These are phyloP conservation scores for Neurospora sp. DNA, from an alignment of 495 filamentous ascomycete species.

Conservation along the genomic window DNA sequence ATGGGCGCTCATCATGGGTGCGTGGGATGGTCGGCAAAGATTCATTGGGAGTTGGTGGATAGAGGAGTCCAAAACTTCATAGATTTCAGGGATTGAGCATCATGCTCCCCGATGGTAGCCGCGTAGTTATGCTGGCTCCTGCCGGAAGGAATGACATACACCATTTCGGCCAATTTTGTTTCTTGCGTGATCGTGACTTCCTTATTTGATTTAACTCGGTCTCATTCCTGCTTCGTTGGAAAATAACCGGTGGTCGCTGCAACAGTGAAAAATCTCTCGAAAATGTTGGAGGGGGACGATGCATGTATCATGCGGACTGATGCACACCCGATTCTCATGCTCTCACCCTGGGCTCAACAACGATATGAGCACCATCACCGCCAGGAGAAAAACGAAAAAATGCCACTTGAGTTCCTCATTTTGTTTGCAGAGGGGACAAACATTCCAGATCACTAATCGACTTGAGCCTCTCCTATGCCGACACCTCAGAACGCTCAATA, in stretches of 20 bases:
- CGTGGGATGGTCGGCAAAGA: background rate
- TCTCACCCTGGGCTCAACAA: background rate
- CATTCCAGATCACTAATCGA: background rate
- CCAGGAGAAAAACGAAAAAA: background rate
- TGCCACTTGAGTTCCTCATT: background rate
- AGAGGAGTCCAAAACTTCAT: background rate
- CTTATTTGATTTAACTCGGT: background rate
- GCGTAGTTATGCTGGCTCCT: background rate
- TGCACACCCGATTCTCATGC: background rate
- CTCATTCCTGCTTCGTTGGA: background rate
- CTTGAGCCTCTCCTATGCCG: background rate
- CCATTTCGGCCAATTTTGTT: background rate
- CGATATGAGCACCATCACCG: background rate
- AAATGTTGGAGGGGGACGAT: background rate
- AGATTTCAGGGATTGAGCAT: background rate
- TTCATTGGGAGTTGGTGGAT: background rate
- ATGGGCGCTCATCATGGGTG: background rate
- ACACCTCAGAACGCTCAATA: no score
- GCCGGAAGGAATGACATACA: background rate
- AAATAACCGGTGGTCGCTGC: background rate
- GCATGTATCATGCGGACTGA: background rate
- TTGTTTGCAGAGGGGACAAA: background rate
- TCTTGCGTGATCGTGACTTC: background rate
- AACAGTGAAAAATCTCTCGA: background rate
- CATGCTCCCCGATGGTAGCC: background rate